Evolutionary conservation across 352 stramenopile species (phyloP), one percentile per base, ranked within the genome.

Genomic region (Blastocystis sp.): DNA sequence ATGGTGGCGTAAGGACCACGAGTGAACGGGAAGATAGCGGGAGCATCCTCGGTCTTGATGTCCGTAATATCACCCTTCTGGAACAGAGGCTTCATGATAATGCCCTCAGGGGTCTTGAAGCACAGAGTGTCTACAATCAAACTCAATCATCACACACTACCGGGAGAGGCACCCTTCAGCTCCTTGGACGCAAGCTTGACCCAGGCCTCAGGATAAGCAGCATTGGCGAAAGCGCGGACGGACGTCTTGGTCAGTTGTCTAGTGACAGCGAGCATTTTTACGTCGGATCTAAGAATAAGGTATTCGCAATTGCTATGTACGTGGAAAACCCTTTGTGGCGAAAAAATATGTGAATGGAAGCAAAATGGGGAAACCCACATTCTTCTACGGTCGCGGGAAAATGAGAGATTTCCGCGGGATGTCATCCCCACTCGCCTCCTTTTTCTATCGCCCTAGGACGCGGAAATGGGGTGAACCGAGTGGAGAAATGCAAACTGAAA

Each of bases 1-100:
- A 98, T 98, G 69, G 94, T 97, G 48, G 94, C 94, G 87, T 97
- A 97, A 21, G 94, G 94, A 32, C 95, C 95, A 67, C 95, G 89
- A 46, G 92, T 96, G 88, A 92, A 97, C 18, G 94, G 94, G 86
- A 92, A 96, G 6, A 95, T 87, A 8, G 56, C 27, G 38, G 84
- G 53, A 53, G 40, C 40, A 61, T 71, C 38, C 16, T 88, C 46
- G 59, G 73, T 67, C 44, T 90, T 65, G 24, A 89, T 72, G 6
- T 87, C 88, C 84, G 93, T 88, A 63, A 93, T 61, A 87, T 96
- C 90, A 0, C 90, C 76, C 85, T 91, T 89, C 40, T 92, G 97
- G 89, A 97, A 98, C 29, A 98, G 89, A 7, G 95, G 94, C 88
- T 97, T 97, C 64, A 98, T 93, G 40, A 88, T 89, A 79, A 98